These are phyloP conservation scores for Neltuma alba DNA, from an alignment of 306 rosid genomes.

Conservation along the genomic window DNA sequence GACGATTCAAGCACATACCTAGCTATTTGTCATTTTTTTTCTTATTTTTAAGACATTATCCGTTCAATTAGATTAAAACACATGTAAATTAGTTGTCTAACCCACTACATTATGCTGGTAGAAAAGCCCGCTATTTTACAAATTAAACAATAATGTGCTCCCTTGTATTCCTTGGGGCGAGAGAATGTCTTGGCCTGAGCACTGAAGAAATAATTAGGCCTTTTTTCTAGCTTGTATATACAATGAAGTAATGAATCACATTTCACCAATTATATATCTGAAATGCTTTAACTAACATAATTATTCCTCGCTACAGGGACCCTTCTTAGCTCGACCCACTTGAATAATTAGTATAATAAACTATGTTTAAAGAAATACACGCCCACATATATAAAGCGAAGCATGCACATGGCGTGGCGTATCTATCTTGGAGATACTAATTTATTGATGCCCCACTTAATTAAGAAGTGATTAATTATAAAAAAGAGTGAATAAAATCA, in stretches of 20 bases:
- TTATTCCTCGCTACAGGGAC: constrained; percentile 15
- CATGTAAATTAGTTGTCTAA: background rate
- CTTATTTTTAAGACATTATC: no score
- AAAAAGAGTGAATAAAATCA: constrained; percentile 33
- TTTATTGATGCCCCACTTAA: constrained; percentile 22
- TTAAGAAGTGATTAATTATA: constrained; percentile 22
- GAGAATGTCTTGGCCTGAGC: constrained; percentile 23
- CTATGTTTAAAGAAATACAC: constrained; percentile 29
- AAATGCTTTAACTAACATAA: constrained; percentile 33
- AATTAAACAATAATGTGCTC: background rate
- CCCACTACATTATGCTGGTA: no score
- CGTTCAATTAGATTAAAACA: no score
- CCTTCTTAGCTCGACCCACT: constrained; percentile 41
- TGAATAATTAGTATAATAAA: constrained; percentile 22
- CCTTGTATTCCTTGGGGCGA: constrained; percentile 27
- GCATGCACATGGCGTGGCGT: constrained; percentile 66
- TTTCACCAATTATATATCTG: constrained; percentile 28
- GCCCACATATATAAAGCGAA: constrained; percentile 41
- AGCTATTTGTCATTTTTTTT: no score
- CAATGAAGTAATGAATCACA: constrained; percentile 42
- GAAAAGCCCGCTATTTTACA: no score
- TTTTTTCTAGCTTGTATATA: constrained; percentile 33
- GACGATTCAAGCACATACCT: no score
- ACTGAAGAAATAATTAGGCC: constrained; percentile 36
- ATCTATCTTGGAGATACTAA: constrained; percentile 53